Conservation (phyloP, 192 early-diverging fungal species). For the Dissophora globulifera region DNA sequence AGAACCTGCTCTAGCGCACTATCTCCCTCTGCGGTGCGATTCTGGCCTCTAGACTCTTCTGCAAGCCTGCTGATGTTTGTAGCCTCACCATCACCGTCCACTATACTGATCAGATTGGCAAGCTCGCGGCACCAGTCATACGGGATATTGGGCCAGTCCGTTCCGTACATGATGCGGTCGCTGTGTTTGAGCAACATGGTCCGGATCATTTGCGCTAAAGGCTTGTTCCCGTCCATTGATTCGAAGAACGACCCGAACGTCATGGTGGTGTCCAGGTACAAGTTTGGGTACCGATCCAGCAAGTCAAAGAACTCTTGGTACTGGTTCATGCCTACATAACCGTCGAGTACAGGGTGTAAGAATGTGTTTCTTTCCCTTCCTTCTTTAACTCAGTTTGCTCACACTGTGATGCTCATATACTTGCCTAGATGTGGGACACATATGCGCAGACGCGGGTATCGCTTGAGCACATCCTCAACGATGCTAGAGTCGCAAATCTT, state of each 20-base stretch:
- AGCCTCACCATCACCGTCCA: constrained; percentile 42
- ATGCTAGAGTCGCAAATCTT: constrained; percentile 50
- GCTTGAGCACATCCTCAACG: constrained; percentile 49
- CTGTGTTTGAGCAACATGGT: constrained; percentile 36
- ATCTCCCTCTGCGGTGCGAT: constrained; percentile 21
- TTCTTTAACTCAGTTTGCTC: too few species aligned
- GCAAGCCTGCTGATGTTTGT: neutral
- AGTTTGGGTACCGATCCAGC: constrained; percentile 41
- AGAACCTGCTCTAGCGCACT: constrained; percentile 36
- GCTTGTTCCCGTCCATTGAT: constrained; percentile 22
- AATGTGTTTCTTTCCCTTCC: too few species aligned
- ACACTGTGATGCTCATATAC: too few species aligned
- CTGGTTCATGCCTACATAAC: constrained; percentile 50
- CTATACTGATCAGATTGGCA: constrained; percentile 34
- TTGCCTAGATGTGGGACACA: constrained; percentile 55
- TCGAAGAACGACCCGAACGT: constrained; percentile 34
- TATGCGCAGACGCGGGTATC: constrained; percentile 34
- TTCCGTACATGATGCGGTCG: constrained; percentile 51
- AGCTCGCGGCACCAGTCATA: constrained; percentile 54
- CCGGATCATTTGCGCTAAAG: constrained; percentile 10
- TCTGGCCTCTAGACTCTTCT: neutral
- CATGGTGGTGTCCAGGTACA: constrained; percentile 58
- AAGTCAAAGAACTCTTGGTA: constrained; percentile 52
- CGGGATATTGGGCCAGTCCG: constrained; percentile 55
- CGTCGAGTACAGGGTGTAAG: too few species aligned